Conservation (phyloP, 495 filamentous ascomycete species). For the Apiosordaria backusii region DNA sequence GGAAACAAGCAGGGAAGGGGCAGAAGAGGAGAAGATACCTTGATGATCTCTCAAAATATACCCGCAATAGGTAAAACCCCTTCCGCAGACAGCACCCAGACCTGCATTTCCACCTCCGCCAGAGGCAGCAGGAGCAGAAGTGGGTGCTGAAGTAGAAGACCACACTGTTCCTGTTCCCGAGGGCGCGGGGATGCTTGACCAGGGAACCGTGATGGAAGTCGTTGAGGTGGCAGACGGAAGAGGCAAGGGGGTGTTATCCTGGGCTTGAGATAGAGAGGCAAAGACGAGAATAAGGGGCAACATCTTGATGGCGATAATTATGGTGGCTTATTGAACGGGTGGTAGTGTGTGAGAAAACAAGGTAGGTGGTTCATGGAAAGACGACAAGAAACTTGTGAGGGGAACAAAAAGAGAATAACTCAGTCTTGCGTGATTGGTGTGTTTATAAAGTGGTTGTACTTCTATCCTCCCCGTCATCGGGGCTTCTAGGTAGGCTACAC, state of each 20-base stretch:
- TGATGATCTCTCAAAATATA: conserved; percentile 42
- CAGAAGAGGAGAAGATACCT: conserved; percentile 22
- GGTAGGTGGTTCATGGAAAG: background rate
- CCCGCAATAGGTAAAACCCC: conserved; percentile 45
- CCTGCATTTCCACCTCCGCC: background rate
- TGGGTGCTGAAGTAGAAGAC: conserved; percentile 5
- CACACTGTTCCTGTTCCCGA: background rate
- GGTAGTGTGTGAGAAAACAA: background rate
- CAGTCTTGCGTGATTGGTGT: background rate
- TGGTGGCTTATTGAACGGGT: background rate
- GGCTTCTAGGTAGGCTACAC: background rate
- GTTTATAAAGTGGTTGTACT: background rate
- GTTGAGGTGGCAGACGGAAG: background rate
- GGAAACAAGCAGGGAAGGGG: too few relatives aligned
- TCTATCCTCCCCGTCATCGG: background rate
- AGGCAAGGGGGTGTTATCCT: background rate
- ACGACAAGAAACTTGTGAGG: background rate
- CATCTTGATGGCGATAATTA: background rate
- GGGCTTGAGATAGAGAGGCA: background rate
- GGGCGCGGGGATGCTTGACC: background rate
- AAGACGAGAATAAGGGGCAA: background rate
- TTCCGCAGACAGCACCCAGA: conserved; percentile 33
- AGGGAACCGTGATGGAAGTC: background rate
- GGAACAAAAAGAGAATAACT: background rate
- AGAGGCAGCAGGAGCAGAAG: background rate